A percentile compares a stretch with the other conserved stretches of the same genome.
phyloP scores from a whole-genome alignment of 2,329 filamentous ascomycete genomes.

The Sarocladium kiliense region DNA sequence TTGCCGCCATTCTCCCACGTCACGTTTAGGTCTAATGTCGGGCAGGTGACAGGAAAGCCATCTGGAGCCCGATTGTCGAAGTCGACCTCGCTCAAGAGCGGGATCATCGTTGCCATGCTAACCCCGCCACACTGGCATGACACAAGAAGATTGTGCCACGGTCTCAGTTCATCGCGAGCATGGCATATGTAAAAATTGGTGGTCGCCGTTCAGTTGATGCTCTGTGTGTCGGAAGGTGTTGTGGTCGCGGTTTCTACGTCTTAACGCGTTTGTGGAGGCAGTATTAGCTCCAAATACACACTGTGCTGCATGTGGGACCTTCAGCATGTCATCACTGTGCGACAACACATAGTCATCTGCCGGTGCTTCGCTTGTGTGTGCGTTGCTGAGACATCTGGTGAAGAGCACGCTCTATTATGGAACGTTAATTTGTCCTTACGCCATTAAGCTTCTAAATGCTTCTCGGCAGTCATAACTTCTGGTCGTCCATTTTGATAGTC shows the following conservation, averaged over 20 bases:
- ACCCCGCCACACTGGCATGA: background rate
- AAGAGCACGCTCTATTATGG: background rate
- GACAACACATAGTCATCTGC: too few relatives aligned
- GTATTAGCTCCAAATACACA: background rate
- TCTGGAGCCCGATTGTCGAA: conserved; percentile 50
- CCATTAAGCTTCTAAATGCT: conserved; percentile 13
- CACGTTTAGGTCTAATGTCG: conserved; percentile 78
- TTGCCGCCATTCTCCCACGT: conserved; percentile 61
- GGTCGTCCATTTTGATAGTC: conserved; percentile 10
- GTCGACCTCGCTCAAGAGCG: conserved; percentile 50
- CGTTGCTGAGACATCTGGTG: too few relatives aligned
- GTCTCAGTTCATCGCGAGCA: background rate
- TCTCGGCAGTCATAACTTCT: conserved; percentile 7
- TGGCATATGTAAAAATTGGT: too few relatives aligned
- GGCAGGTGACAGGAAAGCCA: conserved; percentile 67
- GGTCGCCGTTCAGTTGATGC: background rate
- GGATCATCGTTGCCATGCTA: background rate
- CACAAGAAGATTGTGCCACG: conserved; percentile 28
- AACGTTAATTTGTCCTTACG: conserved; percentile 11
- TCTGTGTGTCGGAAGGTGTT: background rate
- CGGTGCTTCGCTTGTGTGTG: too few relatives aligned
- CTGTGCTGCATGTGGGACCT: background rate
- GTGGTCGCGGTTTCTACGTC: conserved; percentile 2
- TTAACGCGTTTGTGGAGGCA: background rate
- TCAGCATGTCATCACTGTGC: background rate